Percentiles rank a stretch among this genome's conserved stretches.
Conservation (phyloP, 306 rosid genomes). For the peach (Prunus persica) region DNA sequence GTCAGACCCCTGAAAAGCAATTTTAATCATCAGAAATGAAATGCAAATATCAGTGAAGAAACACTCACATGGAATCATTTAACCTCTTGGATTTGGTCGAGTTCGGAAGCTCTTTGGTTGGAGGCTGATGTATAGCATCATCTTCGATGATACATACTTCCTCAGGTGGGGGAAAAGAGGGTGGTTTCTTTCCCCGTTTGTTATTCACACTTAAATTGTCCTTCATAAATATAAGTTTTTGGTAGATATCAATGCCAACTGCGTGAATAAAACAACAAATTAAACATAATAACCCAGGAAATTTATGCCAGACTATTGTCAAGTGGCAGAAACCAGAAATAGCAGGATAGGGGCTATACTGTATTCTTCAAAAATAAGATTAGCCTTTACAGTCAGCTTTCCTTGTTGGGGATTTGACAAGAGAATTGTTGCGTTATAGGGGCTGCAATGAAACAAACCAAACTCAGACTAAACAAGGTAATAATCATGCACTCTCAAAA, state of each 20-base stretch:
- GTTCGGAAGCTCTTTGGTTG: slow-evolving; percentile 36
- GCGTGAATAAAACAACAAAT: slow-evolving; percentile 23
- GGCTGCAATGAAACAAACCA: slow-evolving; percentile 56
- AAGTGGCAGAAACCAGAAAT: slow-evolving; percentile 16
- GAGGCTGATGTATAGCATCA: slow-evolving; percentile 37
- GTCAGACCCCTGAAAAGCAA: slow-evolving; percentile 18
- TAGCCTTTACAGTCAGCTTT: slow-evolving; percentile 72
- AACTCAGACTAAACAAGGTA: slow-evolving; percentile 20
- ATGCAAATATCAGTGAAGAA: background rate
- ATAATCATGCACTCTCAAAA: background rate
- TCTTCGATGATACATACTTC: slow-evolving; percentile 54
- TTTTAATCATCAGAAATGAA: slow-evolving; percentile 2
- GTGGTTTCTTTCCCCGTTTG: slow-evolving; percentile 40
- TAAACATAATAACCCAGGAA: slow-evolving; percentile 8
- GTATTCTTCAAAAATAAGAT: slow-evolving; percentile 81
- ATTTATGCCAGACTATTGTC: slow-evolving; percentile 7
- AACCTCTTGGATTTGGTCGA: slow-evolving; percentile 28
- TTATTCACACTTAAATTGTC: slow-evolving; percentile 37
- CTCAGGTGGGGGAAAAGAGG: slow-evolving; percentile 43
- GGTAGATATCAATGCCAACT: slow-evolving; percentile 92
- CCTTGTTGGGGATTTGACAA: slow-evolving; percentile 60
- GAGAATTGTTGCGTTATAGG: slow-evolving; percentile 61
- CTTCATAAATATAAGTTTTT: slow-evolving; percentile 47
- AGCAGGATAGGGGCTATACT: slow-evolving; percentile 42
- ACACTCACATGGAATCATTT: slow-evolving; percentile 50